Evolutionary conservation across 306 rosid genomes (phyloP), one percentile per base, ranked within the genome.

Genomic region (Cicer pinnatifidum): DNA sequence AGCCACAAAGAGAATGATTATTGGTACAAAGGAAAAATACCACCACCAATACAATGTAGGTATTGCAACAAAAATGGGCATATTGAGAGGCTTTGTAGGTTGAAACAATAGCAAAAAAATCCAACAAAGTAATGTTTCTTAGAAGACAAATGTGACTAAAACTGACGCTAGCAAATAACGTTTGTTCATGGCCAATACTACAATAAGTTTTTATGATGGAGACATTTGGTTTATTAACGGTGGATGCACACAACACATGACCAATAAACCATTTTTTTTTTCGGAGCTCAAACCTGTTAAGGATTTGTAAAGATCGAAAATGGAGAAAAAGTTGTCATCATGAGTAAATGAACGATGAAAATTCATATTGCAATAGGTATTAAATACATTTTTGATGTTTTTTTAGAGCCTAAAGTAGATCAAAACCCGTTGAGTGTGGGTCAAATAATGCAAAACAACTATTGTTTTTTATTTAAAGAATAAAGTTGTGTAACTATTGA

Each of bases 361-460:
- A 23, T 23, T 23, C 33, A 23, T 1, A 23, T 2, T 23, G 3
- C 33, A 23, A 2, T 3, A 3, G 3, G 33, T 23, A 23, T 23
- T 23, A 23, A 23, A 23, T 23, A 23, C 0, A 23, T 2, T 23
- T 23, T 23, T 23, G 33, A 23, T 23, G 33, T 23, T 23, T 3
- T 20, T 23, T 23, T 23, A 23, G 3, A 1, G 3, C 3, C 9
- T 6, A 1, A 5, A 40, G 8, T 40, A 44, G 54, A 66, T 4
- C 54, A 44, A 66, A 66, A 20, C 17, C 2, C 19, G 1, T 11
- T 45, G n/a, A 45, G 54, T 66, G 6, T 15, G 40, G 40, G 54
- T 19, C 71, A 66, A 66, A 66, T 66, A 40, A 45, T 66, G 71
- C 39, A 44, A 44, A 66, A 45, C 0, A 39, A 8, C 6, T 66